phyloP scores from a whole-genome alignment of 2,329 filamentous ascomycete genomes.

The Colletotrichum sp. region DNA sequence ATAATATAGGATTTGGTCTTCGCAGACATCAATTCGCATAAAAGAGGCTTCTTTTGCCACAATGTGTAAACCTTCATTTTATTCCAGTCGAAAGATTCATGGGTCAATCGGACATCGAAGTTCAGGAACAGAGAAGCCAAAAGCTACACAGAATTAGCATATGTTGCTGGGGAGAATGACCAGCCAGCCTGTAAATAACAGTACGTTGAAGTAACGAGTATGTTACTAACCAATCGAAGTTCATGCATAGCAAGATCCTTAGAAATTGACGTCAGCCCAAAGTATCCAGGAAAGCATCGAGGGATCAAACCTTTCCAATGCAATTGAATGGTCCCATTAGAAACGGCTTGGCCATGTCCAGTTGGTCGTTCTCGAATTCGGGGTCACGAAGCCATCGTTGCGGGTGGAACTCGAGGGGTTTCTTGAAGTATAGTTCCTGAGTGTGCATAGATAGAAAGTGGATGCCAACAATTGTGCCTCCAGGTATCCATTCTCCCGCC shows the following conservation, averaged over 20 bases:
- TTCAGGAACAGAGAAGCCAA: background rate
- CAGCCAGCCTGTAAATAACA: too few species aligned
- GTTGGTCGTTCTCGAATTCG: background rate
- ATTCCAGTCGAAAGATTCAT: background rate
- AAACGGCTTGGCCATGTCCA: background rate
- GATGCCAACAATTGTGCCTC: background rate
- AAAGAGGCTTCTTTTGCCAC: background rate
- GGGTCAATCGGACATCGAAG: background rate
- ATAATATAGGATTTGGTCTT: background rate
- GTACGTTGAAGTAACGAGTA: background rate
- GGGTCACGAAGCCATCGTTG: conserved; percentile 31
- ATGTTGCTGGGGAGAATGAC: too few species aligned
- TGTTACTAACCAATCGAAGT: background rate
- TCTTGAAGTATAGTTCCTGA: background rate
- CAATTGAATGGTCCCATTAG: conserved; percentile 47
- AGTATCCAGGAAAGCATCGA: fast-evolving
- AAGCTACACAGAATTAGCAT: background rate
- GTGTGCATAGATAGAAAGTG: background rate
- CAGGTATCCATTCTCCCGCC: background rate
- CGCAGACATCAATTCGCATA: background rate
- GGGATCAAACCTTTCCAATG: conserved; percentile 38
- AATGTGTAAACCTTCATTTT: background rate
- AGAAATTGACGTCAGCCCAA: background rate
- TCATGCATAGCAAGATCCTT: background rate
- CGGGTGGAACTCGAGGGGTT: conserved; percentile 48